Evolutionary conservation across 345 rosid genomes (phyloP).

Genomic region (Sonneratia caseolaris): DNA sequence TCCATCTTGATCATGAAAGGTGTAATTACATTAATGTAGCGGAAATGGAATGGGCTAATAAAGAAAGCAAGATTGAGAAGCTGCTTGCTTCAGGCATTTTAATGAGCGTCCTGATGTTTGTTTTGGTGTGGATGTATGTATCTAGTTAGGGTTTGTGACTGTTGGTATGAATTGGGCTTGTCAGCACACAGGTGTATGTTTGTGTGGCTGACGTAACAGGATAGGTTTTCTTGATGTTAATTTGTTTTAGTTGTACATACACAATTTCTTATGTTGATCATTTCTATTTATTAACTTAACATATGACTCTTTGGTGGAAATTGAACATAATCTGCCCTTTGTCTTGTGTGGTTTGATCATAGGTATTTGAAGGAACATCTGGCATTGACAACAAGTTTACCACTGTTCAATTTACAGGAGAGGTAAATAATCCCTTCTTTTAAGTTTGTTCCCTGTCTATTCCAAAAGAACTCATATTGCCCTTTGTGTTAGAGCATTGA

Average conservation of each 20-base stretch:
- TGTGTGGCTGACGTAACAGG: neutral
- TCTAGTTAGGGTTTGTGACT: neutral
- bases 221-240: neutral
- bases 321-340: neutral
- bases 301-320: neutral
- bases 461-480: neutral
- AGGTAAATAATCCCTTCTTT: conserved; percentile 30
- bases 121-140: neutral
- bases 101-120: neutral
- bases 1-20: neutral
- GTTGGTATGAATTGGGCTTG: neutral
- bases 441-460: neutral
- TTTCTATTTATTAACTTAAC: neutral
- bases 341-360: conserved; percentile 9
- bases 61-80: conserved; percentile 1
- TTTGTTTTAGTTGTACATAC: neutral
- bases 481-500: neutral
- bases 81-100: neutral
- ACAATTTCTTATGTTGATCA: neutral
- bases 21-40: neutral
- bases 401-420: conserved; percentile 90
- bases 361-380: conserved; percentile 96
- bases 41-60: neutral
- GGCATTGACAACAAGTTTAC: conserved; percentile 91
- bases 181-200: neutral